A percentile compares a stretch with the other conserved stretches of the same genome.
Conservation (phyloP, 2,329 filamentous ascomycete species). For the Clonostachys byssicola region DNA sequence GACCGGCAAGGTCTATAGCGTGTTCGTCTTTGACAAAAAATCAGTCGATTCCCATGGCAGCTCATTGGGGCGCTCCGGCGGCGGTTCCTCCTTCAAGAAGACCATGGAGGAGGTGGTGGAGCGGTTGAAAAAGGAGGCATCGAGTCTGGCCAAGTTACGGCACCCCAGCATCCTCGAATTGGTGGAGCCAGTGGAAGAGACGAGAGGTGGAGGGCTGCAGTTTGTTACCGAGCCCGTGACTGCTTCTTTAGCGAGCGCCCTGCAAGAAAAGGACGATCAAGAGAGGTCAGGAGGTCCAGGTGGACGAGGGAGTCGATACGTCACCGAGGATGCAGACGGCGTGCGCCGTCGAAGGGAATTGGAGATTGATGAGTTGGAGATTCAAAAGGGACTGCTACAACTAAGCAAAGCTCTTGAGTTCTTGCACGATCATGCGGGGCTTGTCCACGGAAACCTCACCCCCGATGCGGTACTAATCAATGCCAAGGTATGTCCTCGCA, state of each 20-base stretch:
- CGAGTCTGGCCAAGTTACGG: constrained; percentile 78
- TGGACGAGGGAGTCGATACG: constrained; percentile 71
- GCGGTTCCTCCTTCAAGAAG: constrained; percentile 54
- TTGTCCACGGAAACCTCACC: constrained; percentile 92
- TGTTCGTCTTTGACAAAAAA: constrained; percentile 94
- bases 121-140: constrained; percentile 85
- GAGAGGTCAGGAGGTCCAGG: constrained; percentile 66
- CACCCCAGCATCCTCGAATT: constrained; percentile 92
- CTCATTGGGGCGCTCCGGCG: constrained; percentile 29
- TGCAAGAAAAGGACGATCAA: constrained; percentile 87
- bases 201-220: constrained; percentile 83
- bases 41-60: constrained; percentile 60
- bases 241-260: constrained; percentile 74
- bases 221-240: constrained; percentile 93
- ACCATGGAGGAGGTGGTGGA: constrained; percentile 88
- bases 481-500: constrained; percentile 62
- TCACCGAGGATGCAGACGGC: constrained; percentile 75
- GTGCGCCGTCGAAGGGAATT: constrained; percentile 71
- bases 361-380: constrained; percentile 94
- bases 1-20: constrained; percentile 80
- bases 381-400: constrained; percentile 92
- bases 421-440: constrained; percentile 86
- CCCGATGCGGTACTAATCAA: constrained; percentile 94
- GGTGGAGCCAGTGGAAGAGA: constrained; percentile 93
- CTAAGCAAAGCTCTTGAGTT: constrained; percentile 94